Evolutionary conservation across 202 grass and related monocot species (phyloP).

Genomic region (Saccharum hybrid): DNA sequence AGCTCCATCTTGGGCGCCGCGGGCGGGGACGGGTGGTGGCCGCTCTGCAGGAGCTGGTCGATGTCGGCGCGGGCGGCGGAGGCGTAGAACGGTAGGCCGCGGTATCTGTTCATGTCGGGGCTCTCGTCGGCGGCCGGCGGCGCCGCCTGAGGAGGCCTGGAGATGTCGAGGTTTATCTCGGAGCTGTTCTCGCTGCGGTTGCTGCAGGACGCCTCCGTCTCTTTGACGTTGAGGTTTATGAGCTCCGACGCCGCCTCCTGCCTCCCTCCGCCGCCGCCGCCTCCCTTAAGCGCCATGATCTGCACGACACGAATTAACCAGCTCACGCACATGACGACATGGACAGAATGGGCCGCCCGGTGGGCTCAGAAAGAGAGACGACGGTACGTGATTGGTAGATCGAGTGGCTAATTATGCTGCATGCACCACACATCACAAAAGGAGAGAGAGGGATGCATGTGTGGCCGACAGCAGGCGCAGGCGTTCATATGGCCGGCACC

Average conservation of each 20-base stretch:
- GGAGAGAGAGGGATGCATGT: not conserved
- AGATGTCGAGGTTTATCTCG: conserved; percentile 77
- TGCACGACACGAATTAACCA: not conserved
- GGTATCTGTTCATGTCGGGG: conserved; percentile 43
- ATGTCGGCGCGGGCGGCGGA: conserved; percentile 39
- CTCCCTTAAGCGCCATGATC: conserved; percentile 63
- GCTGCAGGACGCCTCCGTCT: conserved; percentile 97
- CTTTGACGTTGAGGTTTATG: conserved; percentile 96
- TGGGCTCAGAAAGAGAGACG: not conserved
- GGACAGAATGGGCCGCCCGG: not conserved
- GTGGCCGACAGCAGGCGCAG: conserved; percentile 49
- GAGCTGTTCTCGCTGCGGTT: conserved; percentile 99
- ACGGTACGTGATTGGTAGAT: conserved; percentile 24
- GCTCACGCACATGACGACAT: conserved; percentile 6
- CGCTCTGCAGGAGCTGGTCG: conserved; percentile 43
- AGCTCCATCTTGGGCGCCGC: conserved; percentile 56
- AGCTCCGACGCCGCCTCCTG: conserved; percentile 65
- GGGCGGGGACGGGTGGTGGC: conserved; percentile 10
- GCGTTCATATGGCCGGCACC: conserved; percentile 51
- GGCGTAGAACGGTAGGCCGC: conserved; percentile 58
- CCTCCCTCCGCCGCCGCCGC: conserved; percentile 43
- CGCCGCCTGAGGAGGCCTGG: not conserved
- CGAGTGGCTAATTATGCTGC: conserved; percentile 47
- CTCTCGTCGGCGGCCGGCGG: conserved; percentile 31
- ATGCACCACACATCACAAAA: not conserved